Percentiles rank a stretch among this genome's conserved stretches.
Conservation (phyloP, 228 moss, liverwort and hornwort species). For the Sphagnum magellanicum region DNA sequence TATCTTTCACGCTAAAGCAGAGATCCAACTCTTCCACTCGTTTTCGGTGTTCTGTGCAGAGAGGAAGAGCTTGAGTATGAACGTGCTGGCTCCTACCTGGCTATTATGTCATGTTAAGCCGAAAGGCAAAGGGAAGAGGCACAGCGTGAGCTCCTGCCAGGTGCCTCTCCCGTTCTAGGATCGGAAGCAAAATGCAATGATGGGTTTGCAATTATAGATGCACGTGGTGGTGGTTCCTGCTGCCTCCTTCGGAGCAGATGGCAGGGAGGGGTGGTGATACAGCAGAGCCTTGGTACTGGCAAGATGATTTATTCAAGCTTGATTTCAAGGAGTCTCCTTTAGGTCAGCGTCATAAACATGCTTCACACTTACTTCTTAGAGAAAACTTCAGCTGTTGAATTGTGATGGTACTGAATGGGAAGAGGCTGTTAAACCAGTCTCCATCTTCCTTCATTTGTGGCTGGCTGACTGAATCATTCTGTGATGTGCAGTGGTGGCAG, state of each 20-base stretch:
- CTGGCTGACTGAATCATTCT: background rate
- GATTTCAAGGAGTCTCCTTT: constrained; percentile 43
- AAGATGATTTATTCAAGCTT: constrained; percentile 34
- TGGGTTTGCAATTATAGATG: constrained; percentile 33
- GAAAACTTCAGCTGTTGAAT: background rate
- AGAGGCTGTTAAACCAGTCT: background rate
- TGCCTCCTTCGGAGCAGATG: constrained; percentile 34
- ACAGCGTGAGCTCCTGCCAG: constrained; percentile 17
- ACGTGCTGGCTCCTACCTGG: too few relatives aligned
- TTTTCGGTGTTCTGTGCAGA: too few relatives aligned
- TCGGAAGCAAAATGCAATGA: constrained; percentile 17
- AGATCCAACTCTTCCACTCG: too few relatives aligned
- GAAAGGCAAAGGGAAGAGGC: constrained; percentile 14
- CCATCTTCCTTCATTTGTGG: background rate
- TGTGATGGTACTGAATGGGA: background rate
- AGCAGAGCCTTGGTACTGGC: constrained; percentile 48
- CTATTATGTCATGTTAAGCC: background rate
- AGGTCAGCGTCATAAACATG: constrained; percentile 23
- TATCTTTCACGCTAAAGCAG: too few relatives aligned
- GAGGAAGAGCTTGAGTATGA: too few relatives aligned
- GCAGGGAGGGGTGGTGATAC: constrained; percentile 21
- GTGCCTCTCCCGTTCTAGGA: constrained; percentile 17
- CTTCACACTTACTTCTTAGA: background rate
- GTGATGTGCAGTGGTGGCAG: constrained; percentile 17
- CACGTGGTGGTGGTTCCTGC: constrained; percentile 20